A percentile compares a stretch with the other conserved stretches of the same genome.
Conservation (phyloP, 805 yeast genomes). For the Lachancea lanzarotensis region DNA sequence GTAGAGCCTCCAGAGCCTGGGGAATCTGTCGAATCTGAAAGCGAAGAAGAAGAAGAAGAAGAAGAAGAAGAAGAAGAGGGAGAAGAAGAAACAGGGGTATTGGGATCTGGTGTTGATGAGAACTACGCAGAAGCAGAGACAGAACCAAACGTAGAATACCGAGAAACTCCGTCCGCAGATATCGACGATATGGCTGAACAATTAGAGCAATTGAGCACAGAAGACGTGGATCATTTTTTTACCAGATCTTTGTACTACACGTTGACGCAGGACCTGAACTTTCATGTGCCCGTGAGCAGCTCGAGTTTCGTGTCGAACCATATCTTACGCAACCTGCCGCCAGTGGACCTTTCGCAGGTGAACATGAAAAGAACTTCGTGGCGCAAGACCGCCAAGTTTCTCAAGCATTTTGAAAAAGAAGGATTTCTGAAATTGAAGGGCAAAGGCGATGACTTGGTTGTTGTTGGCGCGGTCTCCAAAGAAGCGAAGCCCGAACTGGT, state of each 20-base stretch:
- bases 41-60: slow-evolving; percentile 7
- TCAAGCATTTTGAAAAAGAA: slow-evolving; percentile 80
- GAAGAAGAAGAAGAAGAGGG: slow-evolving; percentile 9
- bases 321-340: slow-evolving; percentile 67
- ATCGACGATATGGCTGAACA: slow-evolving; percentile 34
- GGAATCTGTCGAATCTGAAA: slow-evolving; percentile 7
- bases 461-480: slow-evolving; percentile 43
- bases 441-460: slow-evolving; percentile 69
- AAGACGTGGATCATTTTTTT: slow-evolving; percentile 72
- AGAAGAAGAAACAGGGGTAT: neutral
- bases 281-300: slow-evolving; percentile 61
- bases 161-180: neutral
- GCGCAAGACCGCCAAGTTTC: slow-evolving; percentile 81
- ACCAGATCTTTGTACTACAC: slow-evolving; percentile 65
- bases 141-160: neutral
- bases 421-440: slow-evolving; percentile 68
- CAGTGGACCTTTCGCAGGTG: slow-evolving; percentile 45
- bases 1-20: slow-evolving; percentile 36
- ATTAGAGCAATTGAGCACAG: slow-evolving; percentile 39
- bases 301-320: slow-evolving; percentile 71
- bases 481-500: slow-evolving; percentile 41
- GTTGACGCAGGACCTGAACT: slow-evolving; percentile 43
- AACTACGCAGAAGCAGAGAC: too few species aligned
- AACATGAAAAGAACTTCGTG: slow-evolving; percentile 76
- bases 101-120: too few species aligned